Evolutionary conservation across 306 rosid species (phyloP).

Genomic region (Vigna angularis): DNA sequence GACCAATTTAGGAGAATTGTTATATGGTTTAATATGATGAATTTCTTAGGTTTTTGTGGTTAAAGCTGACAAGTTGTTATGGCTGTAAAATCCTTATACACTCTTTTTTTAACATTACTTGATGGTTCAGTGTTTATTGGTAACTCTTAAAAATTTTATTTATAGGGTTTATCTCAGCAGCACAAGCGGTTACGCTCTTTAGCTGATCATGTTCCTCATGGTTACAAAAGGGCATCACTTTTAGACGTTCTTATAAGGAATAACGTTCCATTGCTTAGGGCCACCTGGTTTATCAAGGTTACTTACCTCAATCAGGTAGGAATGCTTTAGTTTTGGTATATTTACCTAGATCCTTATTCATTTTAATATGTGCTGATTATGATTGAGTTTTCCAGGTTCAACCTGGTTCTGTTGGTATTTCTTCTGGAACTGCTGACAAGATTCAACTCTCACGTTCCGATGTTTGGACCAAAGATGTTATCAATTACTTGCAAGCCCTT

Average conservation of each 20-base stretch:
- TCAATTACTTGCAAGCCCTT: conserved; percentile 83
- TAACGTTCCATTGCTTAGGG: conserved; percentile 91
- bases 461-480: conserved; percentile 88
- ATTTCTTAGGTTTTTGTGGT: conserved; percentile 25
- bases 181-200: conserved; percentile 80
- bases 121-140: conserved; percentile 21
- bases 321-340: conserved; percentile 8
- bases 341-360: neutral
- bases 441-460: conserved; percentile 78
- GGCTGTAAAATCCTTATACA: conserved; percentile 18
- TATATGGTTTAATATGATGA: conserved; percentile 19
- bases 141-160: conserved; percentile 1
- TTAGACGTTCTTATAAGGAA: conserved; percentile 87
- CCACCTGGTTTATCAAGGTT: conserved; percentile 94
- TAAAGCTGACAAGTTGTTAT: conserved; percentile 30
- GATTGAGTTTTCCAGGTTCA: conserved; percentile 63
- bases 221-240: conserved; percentile 63
- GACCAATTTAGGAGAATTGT: neutral
- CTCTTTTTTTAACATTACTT: neutral
- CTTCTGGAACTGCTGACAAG: conserved; percentile 76
- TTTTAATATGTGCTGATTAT: conserved; percentile 15
- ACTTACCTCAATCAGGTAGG: conserved; percentile 89
- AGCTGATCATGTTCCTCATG: conserved; percentile 82
- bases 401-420: conserved; percentile 64
- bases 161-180: conserved; percentile 90